A percentile compares a stretch with the other conserved stretches of the same genome.
These are phyloP conservation scores for Fusarium tanahbumbuense DNA, from an alignment of 2,329 filamentous ascomycete species.

Conservation along the genomic window DNA sequence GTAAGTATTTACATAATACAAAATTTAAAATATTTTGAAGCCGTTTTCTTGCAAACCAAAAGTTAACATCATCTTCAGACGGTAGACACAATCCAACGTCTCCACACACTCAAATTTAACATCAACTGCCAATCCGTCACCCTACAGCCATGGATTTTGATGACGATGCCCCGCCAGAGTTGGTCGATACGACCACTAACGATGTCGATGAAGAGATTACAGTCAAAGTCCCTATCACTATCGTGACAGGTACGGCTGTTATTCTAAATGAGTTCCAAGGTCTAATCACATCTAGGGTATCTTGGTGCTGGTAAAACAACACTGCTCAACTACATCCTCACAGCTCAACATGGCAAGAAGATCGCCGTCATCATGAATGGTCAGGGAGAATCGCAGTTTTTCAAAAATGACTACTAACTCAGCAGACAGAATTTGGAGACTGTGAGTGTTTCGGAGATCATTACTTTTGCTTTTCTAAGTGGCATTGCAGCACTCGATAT, in stretches of 20 bases:
- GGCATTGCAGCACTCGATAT: constrained; percentile 81
- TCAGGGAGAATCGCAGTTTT: constrained; percentile 25
- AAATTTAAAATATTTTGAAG: background rate
- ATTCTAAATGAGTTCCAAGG: background rate
- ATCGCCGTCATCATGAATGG: constrained; percentile 98
- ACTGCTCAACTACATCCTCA: constrained; percentile 93
- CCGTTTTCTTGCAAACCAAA: background rate
- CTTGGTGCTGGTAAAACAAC: constrained; percentile 97
- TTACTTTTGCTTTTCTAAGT: constrained; percentile 17
- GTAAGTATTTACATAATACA: background rate
- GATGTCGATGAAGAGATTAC: constrained; percentile 61
- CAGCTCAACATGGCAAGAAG: constrained; percentile 94
- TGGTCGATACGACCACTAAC: constrained; percentile 60
- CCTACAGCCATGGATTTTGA: constrained; percentile 67
- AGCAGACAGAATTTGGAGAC: constrained; percentile 76
- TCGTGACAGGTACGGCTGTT: constrained; percentile 74
- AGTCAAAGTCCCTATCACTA: constrained; percentile 83
- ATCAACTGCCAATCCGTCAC: background rate
- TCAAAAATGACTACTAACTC: constrained; percentile 30
- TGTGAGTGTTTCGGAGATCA: constrained; percentile 62
- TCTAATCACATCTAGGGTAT: constrained; percentile 72
- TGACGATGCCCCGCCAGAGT: constrained; percentile 74
- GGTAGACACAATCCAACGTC: background rate
- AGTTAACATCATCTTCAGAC: background rate
- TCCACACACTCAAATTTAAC: background rate